Base-by-base conservation (phyloP, 2,329 filamentous ascomycete species). In the Decorospora gaudefroyi region DNA sequence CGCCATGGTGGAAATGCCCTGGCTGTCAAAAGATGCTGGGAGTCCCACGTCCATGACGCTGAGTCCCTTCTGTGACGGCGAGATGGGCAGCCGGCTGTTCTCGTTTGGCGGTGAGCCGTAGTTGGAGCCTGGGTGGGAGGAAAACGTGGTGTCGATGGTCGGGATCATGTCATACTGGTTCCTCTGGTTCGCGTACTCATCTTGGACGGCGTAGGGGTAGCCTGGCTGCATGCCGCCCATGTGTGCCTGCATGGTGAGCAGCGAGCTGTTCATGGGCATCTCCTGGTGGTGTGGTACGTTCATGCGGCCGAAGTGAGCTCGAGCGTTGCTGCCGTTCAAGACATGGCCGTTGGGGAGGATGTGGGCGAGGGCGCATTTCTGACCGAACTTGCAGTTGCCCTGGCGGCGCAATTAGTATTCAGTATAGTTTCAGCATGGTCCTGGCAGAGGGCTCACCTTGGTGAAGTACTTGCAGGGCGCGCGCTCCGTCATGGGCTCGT, bases 331-430 rank as follows among this genome's bases (percentile, higher is more conserved):
- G 79, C 87, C 75, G 72, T 96, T 96, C 68, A 97, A 89, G 67
- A 92, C 84, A 62, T 90, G 85, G 48, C 93, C 93, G 72, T 97
- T 91, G 59, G 91, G 90, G 34, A 96, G 85, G 64, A 97, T 87
- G 72, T 99, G 93, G 55, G 95, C 89, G 67, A 97, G 89, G 65
- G 92, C 92, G 78, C 93, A 99, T 74, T 97, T 97, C 53, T 90
- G 88, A 51, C 93, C 93, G 70, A 97, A 99, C 72, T 97, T 97
- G 84, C 93, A 99, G 74, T 96, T 96, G 58, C 93, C 93, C 90
- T 96, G 39, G 36, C 9, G 26, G n/a, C 39, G 9, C 1, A 2
- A 11, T 43, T 12, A 43, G 32, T 10, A 0, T 11, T 42, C 22
- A 42, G 27, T 21, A 40, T 27, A 13, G 5, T n/a, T 12, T n/a